A percentile compares a stretch with the other conserved stretches of the same genome.
phyloP scores from a whole-genome alignment of 306 rosid species.

The Betula pendula region DNA sequence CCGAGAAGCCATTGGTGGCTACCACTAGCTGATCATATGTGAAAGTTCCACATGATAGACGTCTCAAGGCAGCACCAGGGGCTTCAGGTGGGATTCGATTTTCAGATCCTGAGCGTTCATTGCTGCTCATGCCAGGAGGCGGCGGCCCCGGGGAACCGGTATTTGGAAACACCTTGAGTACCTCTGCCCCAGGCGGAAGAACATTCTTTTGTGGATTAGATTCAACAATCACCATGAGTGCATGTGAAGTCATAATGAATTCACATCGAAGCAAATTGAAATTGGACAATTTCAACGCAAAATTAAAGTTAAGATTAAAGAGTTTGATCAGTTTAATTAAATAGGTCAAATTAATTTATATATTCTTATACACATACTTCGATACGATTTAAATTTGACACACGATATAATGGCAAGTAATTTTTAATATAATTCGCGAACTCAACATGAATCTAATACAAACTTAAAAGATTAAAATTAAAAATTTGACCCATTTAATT shows the following conservation, averaged over 20 bases:
- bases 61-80: too few relatives aligned
- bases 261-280: not conserved
- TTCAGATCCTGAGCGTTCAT: slow-evolving; percentile 18
- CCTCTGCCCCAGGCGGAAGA: slow-evolving; percentile 27
- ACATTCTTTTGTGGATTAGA: slow-evolving; percentile 3
- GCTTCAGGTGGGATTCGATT: slow-evolving; percentile 19
- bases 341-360: too few relatives aligned
- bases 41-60: slow-evolving; percentile 32
- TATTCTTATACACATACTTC: too few relatives aligned
- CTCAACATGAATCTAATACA: too few relatives aligned
- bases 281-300: too few relatives aligned
- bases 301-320: too few relatives aligned
- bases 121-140: slow-evolving; percentile 17
- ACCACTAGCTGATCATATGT: slow-evolving; percentile 39
- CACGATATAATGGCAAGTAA: too few relatives aligned
- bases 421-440: too few relatives aligned
- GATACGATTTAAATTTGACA: too few relatives aligned
- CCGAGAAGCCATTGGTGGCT: slow-evolving; percentile 53
- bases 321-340: too few relatives aligned
- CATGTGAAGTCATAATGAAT: not conserved
- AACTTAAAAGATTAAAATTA: too few relatives aligned
- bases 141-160: slow-evolving; percentile 20
- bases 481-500: too few relatives aligned
- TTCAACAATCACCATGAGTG: not conserved
- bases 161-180: slow-evolving; percentile 32